Conservation (phyloP, 345 rosid genomes). For the Dovyalis caffra region DNA sequence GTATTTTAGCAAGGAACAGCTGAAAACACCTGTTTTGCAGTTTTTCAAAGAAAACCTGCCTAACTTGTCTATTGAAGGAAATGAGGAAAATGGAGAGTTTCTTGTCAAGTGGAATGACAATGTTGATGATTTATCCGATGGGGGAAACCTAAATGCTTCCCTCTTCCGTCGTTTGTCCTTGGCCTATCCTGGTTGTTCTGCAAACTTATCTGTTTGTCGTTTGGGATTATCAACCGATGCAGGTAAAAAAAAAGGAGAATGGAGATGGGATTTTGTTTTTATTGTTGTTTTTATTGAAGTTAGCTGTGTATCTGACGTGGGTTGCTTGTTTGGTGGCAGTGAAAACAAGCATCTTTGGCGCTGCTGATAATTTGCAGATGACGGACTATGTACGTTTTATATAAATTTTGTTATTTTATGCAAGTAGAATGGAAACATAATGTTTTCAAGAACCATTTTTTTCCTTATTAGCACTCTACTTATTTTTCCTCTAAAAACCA, state of each 20-base stretch:
- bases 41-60: conserved; percentile 69
- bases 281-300: not conserved
- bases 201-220: conserved; percentile 43
- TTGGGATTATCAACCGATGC: conserved; percentile 46
- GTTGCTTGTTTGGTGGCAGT: conserved; percentile 41
- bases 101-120: conserved; percentile 46
- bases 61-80: conserved; percentile 38
- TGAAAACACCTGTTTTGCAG: conserved; percentile 45
- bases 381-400: conserved; percentile 51
- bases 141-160: conserved; percentile 43
- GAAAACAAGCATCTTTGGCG: conserved; percentile 40
- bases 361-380: conserved; percentile 39
- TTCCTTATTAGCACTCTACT: not conserved
- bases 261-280: not conserved
- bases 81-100: conserved; percentile 48
- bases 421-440: not conserved
- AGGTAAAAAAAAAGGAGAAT: conserved; percentile 26
- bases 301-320: conserved; percentile 16
- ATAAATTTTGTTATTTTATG: not conserved
- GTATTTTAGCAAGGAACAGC: conserved; percentile 50
- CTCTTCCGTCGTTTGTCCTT: conserved; percentile 53
- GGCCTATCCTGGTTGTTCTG: conserved; percentile 40
- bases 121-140: conserved; percentile 32
- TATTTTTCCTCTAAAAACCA: not conserved
- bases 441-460: not conserved